Conservation (phyloP, 1,284 basidiomycete genomes). For the Ustilago cynodontis region DNA sequence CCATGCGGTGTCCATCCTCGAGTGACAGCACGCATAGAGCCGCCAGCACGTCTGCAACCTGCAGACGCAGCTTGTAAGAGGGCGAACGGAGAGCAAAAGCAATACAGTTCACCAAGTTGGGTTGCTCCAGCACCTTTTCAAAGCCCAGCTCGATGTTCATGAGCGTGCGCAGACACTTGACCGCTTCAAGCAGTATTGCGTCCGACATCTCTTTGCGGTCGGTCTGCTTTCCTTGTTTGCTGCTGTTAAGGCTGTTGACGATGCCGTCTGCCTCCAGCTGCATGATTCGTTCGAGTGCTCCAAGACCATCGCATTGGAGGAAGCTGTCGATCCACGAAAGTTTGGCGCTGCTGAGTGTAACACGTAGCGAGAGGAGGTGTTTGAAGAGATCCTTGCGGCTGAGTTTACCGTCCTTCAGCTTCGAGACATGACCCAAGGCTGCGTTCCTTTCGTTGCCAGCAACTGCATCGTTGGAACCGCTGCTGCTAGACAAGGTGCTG, state of each 20-base stretch:
- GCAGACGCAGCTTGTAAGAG: conserved; percentile 78
- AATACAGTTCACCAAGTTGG: conserved; percentile 80
- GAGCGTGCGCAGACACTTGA: conserved; percentile 84
- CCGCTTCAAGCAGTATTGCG: conserved; percentile 61
- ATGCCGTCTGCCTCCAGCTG: conserved; percentile 47
- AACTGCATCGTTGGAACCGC: conserved; percentile 10
- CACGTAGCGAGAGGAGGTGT: conserved; percentile 84
- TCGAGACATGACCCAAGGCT: conserved; percentile 28
- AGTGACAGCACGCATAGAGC: conserved; percentile 83
- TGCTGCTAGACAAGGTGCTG: conserved; percentile 18
- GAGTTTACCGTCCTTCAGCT: conserved; percentile 41
- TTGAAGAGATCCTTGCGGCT: conserved; percentile 73
- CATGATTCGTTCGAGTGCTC: conserved; percentile 70
- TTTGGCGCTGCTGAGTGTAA: conserved; percentile 85
- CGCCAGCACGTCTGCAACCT: conserved; percentile 83
- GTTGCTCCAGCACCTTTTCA: conserved; percentile 77
- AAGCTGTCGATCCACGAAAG: conserved; percentile 84
- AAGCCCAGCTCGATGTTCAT: conserved; percentile 89
- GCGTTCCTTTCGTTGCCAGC: conserved; percentile 26
- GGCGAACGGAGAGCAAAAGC: conserved; percentile 77
- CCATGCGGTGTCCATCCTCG: conserved; percentile 79
- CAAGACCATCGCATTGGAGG: conserved; percentile 77
- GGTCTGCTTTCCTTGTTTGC: conserved; percentile 16
- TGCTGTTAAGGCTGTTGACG: conserved; percentile 19
- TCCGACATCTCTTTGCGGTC: conserved; percentile 63